Conservation (phyloP, 1,139 yeast genomes). For the Scheffersomyces stambukii region DNA sequence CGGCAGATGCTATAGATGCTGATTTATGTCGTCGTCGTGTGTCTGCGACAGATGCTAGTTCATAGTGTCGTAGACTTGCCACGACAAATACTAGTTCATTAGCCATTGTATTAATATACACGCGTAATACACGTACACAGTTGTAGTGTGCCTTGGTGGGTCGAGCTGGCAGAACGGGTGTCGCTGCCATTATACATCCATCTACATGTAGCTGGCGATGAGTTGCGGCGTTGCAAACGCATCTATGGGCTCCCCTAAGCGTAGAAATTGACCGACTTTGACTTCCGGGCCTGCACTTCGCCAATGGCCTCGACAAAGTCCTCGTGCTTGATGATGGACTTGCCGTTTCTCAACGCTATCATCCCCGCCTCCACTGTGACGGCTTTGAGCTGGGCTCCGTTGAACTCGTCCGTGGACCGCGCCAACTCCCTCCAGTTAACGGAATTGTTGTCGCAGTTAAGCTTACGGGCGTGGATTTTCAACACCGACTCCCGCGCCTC, state of each 20-base stretch:
- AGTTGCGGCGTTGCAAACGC: too few species aligned
- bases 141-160: too few species aligned
- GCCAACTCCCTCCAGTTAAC: conserved; percentile 98
- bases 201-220: not conserved
- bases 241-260: conserved; percentile 35
- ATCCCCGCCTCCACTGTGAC: conserved; percentile 99
- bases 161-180: too few species aligned
- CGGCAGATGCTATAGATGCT: too few species aligned
- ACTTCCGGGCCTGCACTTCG: conserved; percentile 97
- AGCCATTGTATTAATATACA: too few species aligned
- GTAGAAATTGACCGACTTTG: conserved; percentile 91
- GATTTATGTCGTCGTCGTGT: too few species aligned
- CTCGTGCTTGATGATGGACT: conserved; percentile 87
- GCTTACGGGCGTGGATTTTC: conserved; percentile 94
- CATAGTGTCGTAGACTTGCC: too few species aligned
- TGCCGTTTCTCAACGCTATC: conserved; percentile 97
- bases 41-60: too few species aligned
- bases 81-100: too few species aligned
- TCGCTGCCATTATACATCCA: too few species aligned
- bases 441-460: conserved; percentile 81
- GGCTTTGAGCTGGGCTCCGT: conserved; percentile 97
- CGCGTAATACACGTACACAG: not conserved
- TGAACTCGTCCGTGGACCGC: conserved; percentile 95
- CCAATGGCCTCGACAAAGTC: conserved; percentile 98
- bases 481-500: conserved; percentile 95